Evolutionary conservation across 2,329 filamentous ascomycete species (phyloP), one percentile per base, ranked within the genome.

Genomic region (Aureobasidium sp.): DNA sequence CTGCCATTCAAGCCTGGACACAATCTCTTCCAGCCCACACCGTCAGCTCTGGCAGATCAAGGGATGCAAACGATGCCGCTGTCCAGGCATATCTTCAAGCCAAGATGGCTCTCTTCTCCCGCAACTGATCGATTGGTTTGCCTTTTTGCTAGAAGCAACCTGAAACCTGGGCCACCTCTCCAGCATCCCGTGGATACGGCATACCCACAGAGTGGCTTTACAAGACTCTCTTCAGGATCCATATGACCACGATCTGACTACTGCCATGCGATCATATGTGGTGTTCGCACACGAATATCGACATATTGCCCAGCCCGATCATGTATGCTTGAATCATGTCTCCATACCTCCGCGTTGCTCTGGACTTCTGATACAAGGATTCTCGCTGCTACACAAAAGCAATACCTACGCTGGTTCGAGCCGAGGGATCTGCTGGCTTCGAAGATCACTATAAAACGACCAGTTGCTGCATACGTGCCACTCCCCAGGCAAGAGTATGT

Each of bases 1-100:
- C 61, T 21, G 59, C 63, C 37, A 61, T 64, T 38, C 53, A 64
- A 42, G 57, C 61, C 11, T 64, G 63, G 63, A 60, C 61, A 17
- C 57, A 60, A 35, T 46, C 57, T 8, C 47, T 64, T 13, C 54
- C 60, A 15, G 19, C 58, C 25, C 46, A 55, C 3, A 47, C 35
- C 35, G 46, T 40, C 9, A 35, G 19, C 29, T 31, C 33, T 31
- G 38, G 21, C 25, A 42, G 17, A 11, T n/a, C 47, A 8, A 40
- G 13, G 15, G 51, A 29, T 19, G 46, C 43, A 40, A 55, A 61
- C 13, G 67, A 69, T 57, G 64, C 69, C 7, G 65, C 66, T 40
- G 64, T 72, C 1, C 67, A 72, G 55, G 70, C 70, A 3, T 73
- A 73, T 49, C 62, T 72, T n/a, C 65, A 69, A 60, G 69, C 69